These are phyloP conservation scores for Myotisia sp. DNA, from an alignment of 2,329 filamentous ascomycete genomes.

Conservation along the genomic window DNA sequence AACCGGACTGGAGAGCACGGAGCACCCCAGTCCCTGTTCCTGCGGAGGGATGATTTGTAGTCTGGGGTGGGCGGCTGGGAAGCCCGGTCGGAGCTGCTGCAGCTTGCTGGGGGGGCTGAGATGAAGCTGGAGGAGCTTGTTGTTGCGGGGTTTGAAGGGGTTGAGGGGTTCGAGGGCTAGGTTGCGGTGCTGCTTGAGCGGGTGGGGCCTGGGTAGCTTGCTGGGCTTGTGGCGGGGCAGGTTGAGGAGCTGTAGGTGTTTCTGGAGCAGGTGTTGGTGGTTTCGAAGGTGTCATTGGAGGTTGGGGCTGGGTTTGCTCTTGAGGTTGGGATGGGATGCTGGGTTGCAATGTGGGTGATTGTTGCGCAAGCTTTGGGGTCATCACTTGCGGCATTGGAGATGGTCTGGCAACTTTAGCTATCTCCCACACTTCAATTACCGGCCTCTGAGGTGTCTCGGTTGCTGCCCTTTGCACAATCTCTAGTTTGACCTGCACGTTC, in stretches of 20 bases:
- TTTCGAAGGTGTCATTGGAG: conserved; percentile 11
- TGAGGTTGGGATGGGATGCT: conserved; percentile 3
- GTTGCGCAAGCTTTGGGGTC: conserved; percentile 9
- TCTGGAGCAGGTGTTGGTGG: conserved; percentile 10
- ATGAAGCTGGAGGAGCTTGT: conserved; percentile 14
- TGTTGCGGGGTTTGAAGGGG: conserved; percentile 10
- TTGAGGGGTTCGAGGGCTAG: conserved; percentile 1
- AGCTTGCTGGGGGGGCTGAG: conserved; percentile 18
- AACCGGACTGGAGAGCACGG: conserved; percentile 30
- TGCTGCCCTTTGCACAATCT: conserved; percentile 66
- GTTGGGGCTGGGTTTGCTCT: conserved; percentile 10
- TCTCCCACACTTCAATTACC: conserved; percentile 73
- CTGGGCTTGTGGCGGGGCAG: conserved; percentile 8
- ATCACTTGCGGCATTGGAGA: conserved; percentile 8
- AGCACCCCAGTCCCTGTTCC: conserved; percentile 30
- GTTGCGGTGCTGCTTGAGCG: conserved; percentile 1
- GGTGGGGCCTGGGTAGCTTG: conserved; percentile 3
- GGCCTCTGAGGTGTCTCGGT: conserved; percentile 72
- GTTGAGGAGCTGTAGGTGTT: conserved; percentile 7
- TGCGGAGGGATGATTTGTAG: conserved; percentile 13
- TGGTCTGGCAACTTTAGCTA: conserved; percentile 48
- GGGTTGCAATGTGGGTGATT: conserved; percentile 5
- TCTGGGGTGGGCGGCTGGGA: conserved; percentile 14
- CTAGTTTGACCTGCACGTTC: conserved; percentile 54
- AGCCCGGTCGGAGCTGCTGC: too few relatives aligned